Conservation (phyloP, 2,329 filamentous ascomycete species). For the Penicillium sp. region DNA sequence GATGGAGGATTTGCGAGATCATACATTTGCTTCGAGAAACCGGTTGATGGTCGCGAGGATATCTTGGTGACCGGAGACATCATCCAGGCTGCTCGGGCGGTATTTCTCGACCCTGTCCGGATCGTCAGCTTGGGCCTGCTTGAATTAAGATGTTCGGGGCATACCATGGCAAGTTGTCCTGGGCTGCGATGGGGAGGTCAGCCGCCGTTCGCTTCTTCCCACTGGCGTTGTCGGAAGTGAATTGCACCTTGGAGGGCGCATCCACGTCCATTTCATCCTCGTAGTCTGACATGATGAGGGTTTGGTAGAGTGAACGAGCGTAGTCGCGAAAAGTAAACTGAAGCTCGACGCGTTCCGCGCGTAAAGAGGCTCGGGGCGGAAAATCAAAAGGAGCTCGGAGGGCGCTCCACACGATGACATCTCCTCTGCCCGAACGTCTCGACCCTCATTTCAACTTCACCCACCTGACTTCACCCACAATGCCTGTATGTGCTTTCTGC, state of each 20-base stretch:
- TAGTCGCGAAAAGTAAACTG: constrained; percentile 11
- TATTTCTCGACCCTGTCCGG: constrained; percentile 87
- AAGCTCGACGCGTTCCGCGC: constrained; percentile 37
- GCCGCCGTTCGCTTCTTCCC: constrained; percentile 87
- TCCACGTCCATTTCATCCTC: constrained; percentile 70
- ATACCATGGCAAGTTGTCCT: constrained; percentile 91
- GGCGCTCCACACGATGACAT: constrained; percentile 30
- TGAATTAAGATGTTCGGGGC: background rate
- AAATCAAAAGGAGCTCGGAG: constrained; percentile 33
- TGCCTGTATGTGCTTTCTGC: constrained; percentile 44
- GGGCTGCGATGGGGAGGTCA: constrained; percentile 88
- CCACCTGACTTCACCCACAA: constrained; percentile 32
- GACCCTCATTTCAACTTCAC: constrained; percentile 5
- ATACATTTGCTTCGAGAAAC: constrained; percentile 86
- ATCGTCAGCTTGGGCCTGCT: constrained; percentile 12
- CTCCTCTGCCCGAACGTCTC: constrained; percentile 17
- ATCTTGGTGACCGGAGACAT: constrained; percentile 95
- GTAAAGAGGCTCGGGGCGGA: constrained; percentile 45
- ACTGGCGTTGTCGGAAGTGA: constrained; percentile 68
- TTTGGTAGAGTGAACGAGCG: background rate
- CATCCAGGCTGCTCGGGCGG: constrained; percentile 78
- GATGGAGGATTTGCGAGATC: background rate
- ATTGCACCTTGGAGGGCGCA: constrained; percentile 55
- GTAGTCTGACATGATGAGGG: constrained; percentile 52
- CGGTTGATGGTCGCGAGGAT: constrained; percentile 97